Percentiles rank a stretch among this genome's conserved stretches.
phyloP scores from a whole-genome alignment of 805 yeast genomes.

The Lipomyces japonicus region DNA sequence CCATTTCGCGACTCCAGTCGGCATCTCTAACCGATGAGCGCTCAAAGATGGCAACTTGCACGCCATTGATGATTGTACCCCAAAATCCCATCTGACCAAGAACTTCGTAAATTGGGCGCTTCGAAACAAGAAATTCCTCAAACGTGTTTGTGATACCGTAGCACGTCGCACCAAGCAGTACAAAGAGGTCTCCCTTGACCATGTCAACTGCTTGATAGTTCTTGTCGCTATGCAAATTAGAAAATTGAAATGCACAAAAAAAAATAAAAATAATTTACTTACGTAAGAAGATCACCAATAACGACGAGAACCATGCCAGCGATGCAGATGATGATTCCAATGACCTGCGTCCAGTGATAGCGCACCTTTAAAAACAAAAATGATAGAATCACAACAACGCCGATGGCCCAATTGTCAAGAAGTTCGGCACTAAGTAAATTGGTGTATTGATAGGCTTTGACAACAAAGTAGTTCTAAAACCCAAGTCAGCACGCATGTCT shows the following conservation, averaged over 20 bases:
- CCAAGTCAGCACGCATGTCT: background rate
- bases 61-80: conserved; percentile 44
- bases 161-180: conserved; percentile 44
- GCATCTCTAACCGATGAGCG: conserved; percentile 40
- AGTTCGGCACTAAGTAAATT: conserved; percentile 44
- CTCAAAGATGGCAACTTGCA: conserved; percentile 45
- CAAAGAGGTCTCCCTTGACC: conserved; percentile 46
- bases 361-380: conserved; percentile 44
- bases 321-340: conserved; percentile 42
- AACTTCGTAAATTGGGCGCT: conserved; percentile 45
- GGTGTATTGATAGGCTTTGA: conserved; percentile 45
- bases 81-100: conserved; percentile 45
- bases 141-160: conserved; percentile 46
- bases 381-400: conserved; percentile 43
- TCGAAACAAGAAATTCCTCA: conserved; percentile 45
- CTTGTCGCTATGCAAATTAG: conserved; percentile 32
- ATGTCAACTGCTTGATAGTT: conserved; percentile 41
- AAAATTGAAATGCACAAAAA: background rate
- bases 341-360: conserved; percentile 45
- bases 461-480: conserved; percentile 42
- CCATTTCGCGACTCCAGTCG: conserved; percentile 41
- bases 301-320: conserved; percentile 45
- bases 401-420: conserved; percentile 46
- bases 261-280: background rate
- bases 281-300: conserved; percentile 41